Evolutionary conservation across 495 filamentous ascomycete genomes (phyloP).

Genomic region (Aspergillus cristatus): DNA sequence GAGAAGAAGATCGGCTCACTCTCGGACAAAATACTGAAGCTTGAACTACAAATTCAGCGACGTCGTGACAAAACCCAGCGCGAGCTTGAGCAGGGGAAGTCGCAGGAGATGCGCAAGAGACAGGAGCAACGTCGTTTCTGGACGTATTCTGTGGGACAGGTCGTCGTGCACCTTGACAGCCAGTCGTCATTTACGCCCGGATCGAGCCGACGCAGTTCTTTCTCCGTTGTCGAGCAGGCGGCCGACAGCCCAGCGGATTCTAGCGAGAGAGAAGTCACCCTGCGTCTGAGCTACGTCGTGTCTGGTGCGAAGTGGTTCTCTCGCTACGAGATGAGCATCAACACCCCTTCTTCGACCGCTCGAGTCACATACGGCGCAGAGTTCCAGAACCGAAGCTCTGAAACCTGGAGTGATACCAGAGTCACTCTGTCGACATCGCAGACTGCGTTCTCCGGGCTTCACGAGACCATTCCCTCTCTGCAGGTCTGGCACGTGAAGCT

Average conservation of each 20-base stretch:
- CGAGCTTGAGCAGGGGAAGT: slow-evolving; percentile 12
- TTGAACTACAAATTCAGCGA: no score
- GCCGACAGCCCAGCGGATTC: not conserved
- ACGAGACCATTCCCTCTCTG: slow-evolving; percentile 49
- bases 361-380: slow-evolving; percentile 54
- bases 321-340: slow-evolving; percentile 56
- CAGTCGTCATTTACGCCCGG: slow-evolving; percentile 35
- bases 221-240: slow-evolving; percentile 32
- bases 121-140: slow-evolving; percentile 46
- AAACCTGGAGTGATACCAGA: slow-evolving; percentile 58
- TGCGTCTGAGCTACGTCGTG: slow-evolving; percentile 57
- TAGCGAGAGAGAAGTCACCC: slow-evolving; percentile 24
- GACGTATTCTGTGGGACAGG: slow-evolving; percentile 47
- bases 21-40: no score
- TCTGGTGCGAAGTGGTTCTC: slow-evolving; percentile 54
- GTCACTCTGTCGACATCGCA: slow-evolving; percentile 61
- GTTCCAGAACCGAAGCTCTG: slow-evolving; percentile 54
- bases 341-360: slow-evolving; percentile 45
- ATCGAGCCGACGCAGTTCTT: slow-evolving; percentile 47
- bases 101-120: slow-evolving; percentile 29
- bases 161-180: slow-evolving; percentile 43
- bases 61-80: slow-evolving; percentile 26
- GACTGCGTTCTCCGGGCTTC: slow-evolving; percentile 51
- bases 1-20: slow-evolving; percentile 9
- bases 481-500: slow-evolving; percentile 52